Conservation (phyloP, 1,139 yeast genomes). For the Lodderomyces metapsilosis region DNA sequence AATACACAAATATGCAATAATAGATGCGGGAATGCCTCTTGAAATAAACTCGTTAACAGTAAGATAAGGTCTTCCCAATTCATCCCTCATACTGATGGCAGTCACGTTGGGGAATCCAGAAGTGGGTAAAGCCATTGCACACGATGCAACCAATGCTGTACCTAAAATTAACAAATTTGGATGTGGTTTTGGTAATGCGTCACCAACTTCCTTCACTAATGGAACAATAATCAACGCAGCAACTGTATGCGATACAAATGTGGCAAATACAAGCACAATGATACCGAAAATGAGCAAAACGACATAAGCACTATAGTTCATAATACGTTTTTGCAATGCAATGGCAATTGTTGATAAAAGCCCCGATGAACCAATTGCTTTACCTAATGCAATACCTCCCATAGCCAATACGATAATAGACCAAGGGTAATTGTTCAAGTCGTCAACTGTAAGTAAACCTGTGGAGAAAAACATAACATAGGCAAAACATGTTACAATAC, state of each 20-base stretch:
- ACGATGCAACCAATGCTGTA: slow-evolving; percentile 80
- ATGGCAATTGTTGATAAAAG: slow-evolving; percentile 74
- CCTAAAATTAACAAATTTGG: slow-evolving; percentile 77
- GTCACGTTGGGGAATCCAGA: slow-evolving; percentile 97
- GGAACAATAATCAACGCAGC: slow-evolving; percentile 92
- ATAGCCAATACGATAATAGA: slow-evolving; percentile 87
- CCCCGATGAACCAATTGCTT: slow-evolving; percentile 88
- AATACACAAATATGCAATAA: slow-evolving; percentile 58
- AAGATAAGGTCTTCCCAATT: slow-evolving; percentile 80
- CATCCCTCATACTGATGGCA: slow-evolving; percentile 89
- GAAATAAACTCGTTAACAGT: slow-evolving; percentile 81
- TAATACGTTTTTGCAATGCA: slow-evolving; percentile 59
- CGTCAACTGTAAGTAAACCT: slow-evolving; percentile 78
- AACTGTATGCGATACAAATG: slow-evolving; percentile 93
- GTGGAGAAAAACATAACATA: slow-evolving; percentile 84
- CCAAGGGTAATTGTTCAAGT: slow-evolving; percentile 93
- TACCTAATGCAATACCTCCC: slow-evolving; percentile 96
- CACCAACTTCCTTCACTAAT: slow-evolving; percentile 82
- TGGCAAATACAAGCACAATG: slow-evolving; percentile 78
- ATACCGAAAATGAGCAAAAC: slow-evolving; percentile 75
- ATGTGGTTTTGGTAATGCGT: slow-evolving; percentile 66
- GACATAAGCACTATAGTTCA: slow-evolving; percentile 62
- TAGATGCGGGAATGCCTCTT: slow-evolving; percentile 84
- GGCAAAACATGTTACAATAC: slow-evolving; percentile 83
- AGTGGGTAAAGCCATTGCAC: slow-evolving; percentile 95